Conservation (phyloP, 2,329 filamentous ascomycete genomes). For the Hirsutella minnesotensis region DNA sequence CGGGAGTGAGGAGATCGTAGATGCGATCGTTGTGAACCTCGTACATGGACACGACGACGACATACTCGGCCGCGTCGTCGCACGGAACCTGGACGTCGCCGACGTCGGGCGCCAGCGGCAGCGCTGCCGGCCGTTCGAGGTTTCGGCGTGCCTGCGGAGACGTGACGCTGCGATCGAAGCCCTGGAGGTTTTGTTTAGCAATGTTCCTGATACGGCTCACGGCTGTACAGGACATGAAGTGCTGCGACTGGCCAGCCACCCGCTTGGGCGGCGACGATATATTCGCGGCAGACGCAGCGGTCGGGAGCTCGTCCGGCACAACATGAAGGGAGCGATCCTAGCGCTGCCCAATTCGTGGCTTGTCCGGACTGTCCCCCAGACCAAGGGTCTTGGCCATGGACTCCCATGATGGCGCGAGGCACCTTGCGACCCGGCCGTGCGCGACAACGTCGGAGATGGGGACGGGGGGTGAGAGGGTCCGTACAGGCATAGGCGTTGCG, state of each 20-base stretch:
- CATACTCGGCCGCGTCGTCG: conserved; percentile 61
- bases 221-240: conserved; percentile 32
- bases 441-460: conserved; percentile 11
- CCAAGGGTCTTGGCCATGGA: too few relatives aligned
- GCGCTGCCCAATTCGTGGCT: conserved; percentile 12
- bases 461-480: conserved; percentile 21
- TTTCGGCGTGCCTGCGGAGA: conserved; percentile 46
- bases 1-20: conserved; percentile 73
- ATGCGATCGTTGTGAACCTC: conserved; percentile 98
- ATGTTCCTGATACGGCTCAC: conserved; percentile 31
- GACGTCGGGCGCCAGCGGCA: conserved; percentile 67
- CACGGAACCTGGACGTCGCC: conserved; percentile 52
- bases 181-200: conserved; percentile 38
- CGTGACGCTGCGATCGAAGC: conserved; percentile 29
- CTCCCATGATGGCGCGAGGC: neutral
- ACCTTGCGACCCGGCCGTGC: neutral
- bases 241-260: conserved; percentile 6
- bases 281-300: too few relatives aligned
- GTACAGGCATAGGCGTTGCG: conserved; percentile 58
- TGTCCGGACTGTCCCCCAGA: conserved; percentile 20
- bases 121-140: conserved; percentile 54
- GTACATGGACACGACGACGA: conserved; percentile 91
- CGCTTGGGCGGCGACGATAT: conserved; percentile 16
- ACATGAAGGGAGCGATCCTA: conserved; percentile 16
- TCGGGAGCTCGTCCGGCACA: too few relatives aligned